Evolutionary conservation across 2,329 filamentous ascomycete genomes (phyloP), one percentile per base, ranked within the genome.

Genomic region (Neofusicoccum ribis): DNA sequence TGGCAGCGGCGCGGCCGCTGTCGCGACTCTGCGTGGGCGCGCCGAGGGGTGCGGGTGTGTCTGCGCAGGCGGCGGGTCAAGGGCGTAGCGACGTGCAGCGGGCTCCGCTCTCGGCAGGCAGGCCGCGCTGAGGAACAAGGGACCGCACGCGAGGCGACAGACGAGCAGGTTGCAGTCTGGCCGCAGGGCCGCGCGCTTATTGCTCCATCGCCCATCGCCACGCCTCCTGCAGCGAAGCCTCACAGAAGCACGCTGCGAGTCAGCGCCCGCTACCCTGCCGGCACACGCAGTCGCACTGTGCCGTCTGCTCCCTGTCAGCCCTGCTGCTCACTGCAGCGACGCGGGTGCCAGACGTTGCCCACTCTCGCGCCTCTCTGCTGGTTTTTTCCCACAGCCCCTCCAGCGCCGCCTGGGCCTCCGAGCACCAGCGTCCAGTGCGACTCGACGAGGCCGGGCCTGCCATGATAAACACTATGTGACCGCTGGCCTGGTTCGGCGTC

Each of bases 381-480:
- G 41, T 59, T 51, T 36, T 23, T 51, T 46, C 39, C 51, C 51
- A 43, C 54, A 41, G 54, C 54, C 54, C 54, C 54, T 46, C 54
- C 41, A 54, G 36, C 47, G 47, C 47, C 47, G 47, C 47, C 47
- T 34, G 47, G 47, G 54, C 54, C 54, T 43, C 54, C 39, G 54
- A 60, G 56, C 56, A 20, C n/a, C 56, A 47, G 41, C 56, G 43
- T 60, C 56, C 23, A 60, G 56, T 60, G 56, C 41, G 56, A 60
- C 56, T 60, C 56, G 56, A 58, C 50, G 50, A 36, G 46, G 5
- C 34, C 34, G 50, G 54, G 39, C 54, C 41, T 60, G 56, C 43
- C 43, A 60, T 60, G 56, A 60, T 60, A 60, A 60, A 60, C 56
- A 60, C 56, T 60, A 60, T 60, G 56, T 37, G 43, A 60, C 56